Conservation (phyloP, 164 flowering plant genomes). For the Macadamia integrifolia region DNA sequence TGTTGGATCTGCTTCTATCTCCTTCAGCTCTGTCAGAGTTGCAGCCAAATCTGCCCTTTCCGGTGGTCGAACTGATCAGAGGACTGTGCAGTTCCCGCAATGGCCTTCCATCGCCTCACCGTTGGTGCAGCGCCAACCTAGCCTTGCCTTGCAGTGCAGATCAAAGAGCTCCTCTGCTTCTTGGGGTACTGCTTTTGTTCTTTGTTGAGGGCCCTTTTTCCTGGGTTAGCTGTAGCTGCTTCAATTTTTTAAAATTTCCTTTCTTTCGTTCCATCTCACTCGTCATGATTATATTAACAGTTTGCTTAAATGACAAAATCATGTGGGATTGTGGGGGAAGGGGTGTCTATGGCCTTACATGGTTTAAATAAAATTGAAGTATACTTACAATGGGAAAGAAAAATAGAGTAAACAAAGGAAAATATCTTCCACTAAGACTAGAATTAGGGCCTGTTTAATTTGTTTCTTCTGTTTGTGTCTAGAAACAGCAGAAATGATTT, state of each 20-base stretch:
- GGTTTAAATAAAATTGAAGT: too few species aligned
- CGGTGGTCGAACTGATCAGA: slow-evolving; percentile 1
- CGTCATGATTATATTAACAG: neutral
- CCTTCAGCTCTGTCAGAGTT: slow-evolving; percentile 5
- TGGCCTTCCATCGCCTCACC: slow-evolving; percentile 1
- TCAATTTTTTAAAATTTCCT: neutral
- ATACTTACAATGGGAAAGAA: too few species aligned
- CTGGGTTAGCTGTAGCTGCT: neutral
- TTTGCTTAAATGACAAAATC: neutral
- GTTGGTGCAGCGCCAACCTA: slow-evolving; percentile 1
- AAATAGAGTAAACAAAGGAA: too few species aligned
- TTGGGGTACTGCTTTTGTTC: slow-evolving; percentile 8
- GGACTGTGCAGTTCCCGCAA: slow-evolving; percentile 4
- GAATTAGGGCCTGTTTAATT: too few species aligned
- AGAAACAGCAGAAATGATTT: too few species aligned
- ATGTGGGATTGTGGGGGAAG: too few species aligned
- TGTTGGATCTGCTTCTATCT: slow-evolving; percentile 7
- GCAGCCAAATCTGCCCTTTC: slow-evolving; percentile 3
- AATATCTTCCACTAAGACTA: too few species aligned
- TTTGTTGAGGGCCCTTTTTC: neutral
- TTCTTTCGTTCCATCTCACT: neutral
- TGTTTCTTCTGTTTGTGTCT: too few species aligned
- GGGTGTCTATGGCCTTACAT: too few species aligned
- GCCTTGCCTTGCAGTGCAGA: slow-evolving; percentile 16
- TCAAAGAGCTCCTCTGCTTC: slow-evolving; percentile 13